Conservation (phyloP, 1,139 yeast genomes). For the Maudiozyma humilis region DNA sequence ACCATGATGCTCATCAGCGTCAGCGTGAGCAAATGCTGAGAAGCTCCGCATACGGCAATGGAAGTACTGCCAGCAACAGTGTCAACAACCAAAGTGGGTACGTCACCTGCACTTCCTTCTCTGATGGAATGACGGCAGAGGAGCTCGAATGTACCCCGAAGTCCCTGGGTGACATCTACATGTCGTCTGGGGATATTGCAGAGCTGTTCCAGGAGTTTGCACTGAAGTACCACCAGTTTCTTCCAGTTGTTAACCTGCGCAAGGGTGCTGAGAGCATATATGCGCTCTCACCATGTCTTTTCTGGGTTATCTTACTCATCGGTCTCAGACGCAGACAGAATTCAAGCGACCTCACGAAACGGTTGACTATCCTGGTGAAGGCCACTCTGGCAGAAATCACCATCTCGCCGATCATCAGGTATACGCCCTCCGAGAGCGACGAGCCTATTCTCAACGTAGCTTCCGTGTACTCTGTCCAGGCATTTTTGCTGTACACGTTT, state of each 20-base stretch:
- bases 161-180: constrained; percentile 54
- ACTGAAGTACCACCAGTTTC: constrained; percentile 64
- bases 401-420: constrained; percentile 81
- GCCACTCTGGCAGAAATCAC: constrained; percentile 78
- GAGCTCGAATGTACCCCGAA: constrained; percentile 53
- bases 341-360: constrained; percentile 38
- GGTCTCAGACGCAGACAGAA: constrained; percentile 49
- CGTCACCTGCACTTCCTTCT: constrained; percentile 2
- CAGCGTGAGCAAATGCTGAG: neutral
- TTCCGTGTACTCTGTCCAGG: constrained; percentile 92
- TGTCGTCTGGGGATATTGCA: constrained; percentile 53
- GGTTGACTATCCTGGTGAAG: constrained; percentile 62
- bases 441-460: constrained; percentile 81
- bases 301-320: constrained; percentile 88
- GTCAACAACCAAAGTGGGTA: neutral
- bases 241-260: constrained; percentile 77
- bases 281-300: constrained; percentile 72
- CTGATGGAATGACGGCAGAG: constrained; percentile 34
- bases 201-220: constrained; percentile 66
- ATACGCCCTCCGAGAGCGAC: constrained; percentile 64
- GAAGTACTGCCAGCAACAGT: neutral
- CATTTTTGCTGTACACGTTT: constrained; percentile 74
- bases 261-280: constrained; percentile 79
- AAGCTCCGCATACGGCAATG: neutral
- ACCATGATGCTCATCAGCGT: neutral